phyloP scores from a whole-genome alignment of 441 rosid species.

The Erodium texanum region DNA sequence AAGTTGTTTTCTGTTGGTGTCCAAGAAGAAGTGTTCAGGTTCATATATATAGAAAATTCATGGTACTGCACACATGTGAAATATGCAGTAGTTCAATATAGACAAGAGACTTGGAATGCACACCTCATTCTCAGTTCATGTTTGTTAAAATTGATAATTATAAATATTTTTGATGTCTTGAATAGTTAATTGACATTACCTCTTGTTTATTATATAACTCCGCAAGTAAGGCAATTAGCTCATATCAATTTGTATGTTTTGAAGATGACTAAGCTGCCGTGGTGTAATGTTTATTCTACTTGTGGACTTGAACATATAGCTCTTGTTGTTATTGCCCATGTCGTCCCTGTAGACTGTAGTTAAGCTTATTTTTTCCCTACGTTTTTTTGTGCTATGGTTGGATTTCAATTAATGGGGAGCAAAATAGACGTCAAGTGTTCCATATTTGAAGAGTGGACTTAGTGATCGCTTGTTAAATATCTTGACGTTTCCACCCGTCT shows the following conservation, averaged over 20 bases:
- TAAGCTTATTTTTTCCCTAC: background rate
- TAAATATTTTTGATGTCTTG: background rate
- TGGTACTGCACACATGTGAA: background rate
- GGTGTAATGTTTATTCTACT: background rate
- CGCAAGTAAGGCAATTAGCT: background rate
- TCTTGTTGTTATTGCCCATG: background rate
- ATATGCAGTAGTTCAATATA: background rate
- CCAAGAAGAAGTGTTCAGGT: slow-evolving; percentile 2
- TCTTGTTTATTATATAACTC: background rate
- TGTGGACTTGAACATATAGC: background rate
- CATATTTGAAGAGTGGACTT: too few species aligned
- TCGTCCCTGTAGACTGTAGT: background rate
- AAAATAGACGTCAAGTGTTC: background rate
- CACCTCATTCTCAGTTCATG: background rate
- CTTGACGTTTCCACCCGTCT: too few species aligned
- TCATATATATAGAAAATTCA: slow-evolving; percentile 17
- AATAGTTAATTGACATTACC: background rate
- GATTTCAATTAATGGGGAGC: background rate
- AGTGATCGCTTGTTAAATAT: too few species aligned
- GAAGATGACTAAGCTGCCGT: slow-evolving; percentile 4
- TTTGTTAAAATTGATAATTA: background rate
- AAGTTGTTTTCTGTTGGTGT: background rate
- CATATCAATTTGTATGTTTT: background rate
- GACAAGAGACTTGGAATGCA: background rate
- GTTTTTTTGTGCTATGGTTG: background rate